Evolutionary conservation across 2,329 filamentous ascomycete species (phyloP).

Genomic region (Fusarium mundagurra): DNA sequence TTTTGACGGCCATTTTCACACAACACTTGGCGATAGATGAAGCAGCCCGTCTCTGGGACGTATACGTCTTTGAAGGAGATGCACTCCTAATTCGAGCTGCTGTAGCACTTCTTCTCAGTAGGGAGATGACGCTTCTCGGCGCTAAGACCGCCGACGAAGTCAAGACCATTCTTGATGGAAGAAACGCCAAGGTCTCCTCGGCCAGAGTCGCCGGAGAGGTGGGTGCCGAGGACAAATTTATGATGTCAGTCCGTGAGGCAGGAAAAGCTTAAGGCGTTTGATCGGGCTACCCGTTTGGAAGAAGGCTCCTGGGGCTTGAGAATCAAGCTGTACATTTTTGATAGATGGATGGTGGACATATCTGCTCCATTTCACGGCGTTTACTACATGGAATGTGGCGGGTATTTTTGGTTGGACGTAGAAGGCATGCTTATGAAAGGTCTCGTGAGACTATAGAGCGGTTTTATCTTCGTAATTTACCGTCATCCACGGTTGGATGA

Average conservation of each 20-base stretch:
- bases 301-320: conserved; percentile 8
- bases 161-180: conserved; percentile 48
- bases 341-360: conserved; percentile 43
- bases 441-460: conserved; percentile 29
- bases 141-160: conserved; percentile 58
- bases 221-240: conserved; percentile 60
- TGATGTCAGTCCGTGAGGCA: conserved; percentile 49
- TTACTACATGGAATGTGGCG: conserved; percentile 35
- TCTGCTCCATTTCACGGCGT: conserved; percentile 39
- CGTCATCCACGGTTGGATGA: conserved; percentile 24
- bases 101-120: conserved; percentile 70
- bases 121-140: conserved; percentile 62
- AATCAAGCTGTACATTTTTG: conserved; percentile 40
- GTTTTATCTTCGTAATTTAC: conserved; percentile 34
- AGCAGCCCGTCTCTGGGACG: conserved; percentile 79
- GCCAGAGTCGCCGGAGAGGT: conserved; percentile 51
- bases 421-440: conserved; percentile 32
- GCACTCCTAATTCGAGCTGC: conserved; percentile 75
- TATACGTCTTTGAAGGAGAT: conserved; percentile 86
- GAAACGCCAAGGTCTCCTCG: conserved; percentile 43
- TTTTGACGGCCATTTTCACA: conserved; percentile 75
- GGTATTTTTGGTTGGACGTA: conserved; percentile 29
- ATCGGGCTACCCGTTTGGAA: conserved; percentile 5
- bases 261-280: conserved; percentile 44
- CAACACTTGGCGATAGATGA: conserved; percentile 72